phyloP scores from a whole-genome alignment of 176 grass and related monocot species.

The Lolium perenne region DNA sequence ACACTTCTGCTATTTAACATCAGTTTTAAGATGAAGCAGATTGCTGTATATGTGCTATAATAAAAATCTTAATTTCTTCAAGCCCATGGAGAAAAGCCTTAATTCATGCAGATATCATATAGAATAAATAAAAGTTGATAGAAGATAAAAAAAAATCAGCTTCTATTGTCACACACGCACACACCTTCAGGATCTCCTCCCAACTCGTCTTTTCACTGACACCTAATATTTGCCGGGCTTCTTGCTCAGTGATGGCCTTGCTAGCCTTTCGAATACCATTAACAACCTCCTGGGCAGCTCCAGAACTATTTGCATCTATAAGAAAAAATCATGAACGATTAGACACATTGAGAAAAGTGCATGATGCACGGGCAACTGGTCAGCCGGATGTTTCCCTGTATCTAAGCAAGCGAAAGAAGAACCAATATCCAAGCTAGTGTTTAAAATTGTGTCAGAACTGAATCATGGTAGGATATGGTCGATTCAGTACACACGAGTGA shows the following conservation, averaged over 20 bases:
- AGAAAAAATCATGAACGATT: not conserved
- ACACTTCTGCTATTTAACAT: slow-evolving; percentile 39
- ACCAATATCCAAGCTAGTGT: not conserved
- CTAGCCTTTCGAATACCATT: slow-evolving; percentile 70
- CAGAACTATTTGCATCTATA: slow-evolving; percentile 86
- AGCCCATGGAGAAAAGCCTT: not conserved
- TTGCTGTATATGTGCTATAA: not conserved
- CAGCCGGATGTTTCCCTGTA: not conserved
- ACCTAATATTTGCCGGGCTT: slow-evolving; percentile 83
- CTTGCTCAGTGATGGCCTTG: slow-evolving; percentile 85
- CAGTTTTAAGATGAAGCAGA: not conserved
- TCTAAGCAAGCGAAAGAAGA: slow-evolving; percentile 12
- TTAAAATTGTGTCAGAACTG: not conserved
- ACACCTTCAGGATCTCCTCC: slow-evolving; percentile 75
- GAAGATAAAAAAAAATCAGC: not conserved
- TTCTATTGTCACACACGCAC: slow-evolving; percentile 31
- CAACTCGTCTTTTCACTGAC: slow-evolving; percentile 69
- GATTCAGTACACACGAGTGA: not conserved
- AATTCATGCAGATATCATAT: not conserved
- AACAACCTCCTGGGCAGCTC: slow-evolving; percentile 83
- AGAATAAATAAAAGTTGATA: not conserved
- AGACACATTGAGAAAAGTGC: not conserved
- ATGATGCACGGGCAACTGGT: not conserved
- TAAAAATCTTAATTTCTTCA: not conserved
- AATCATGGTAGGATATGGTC: not conserved